Percentiles rank a stretch among this genome's conserved stretches.
phyloP scores from a whole-genome alignment of 176 grass and related monocot species.

The Eleusine coracana region DNA sequence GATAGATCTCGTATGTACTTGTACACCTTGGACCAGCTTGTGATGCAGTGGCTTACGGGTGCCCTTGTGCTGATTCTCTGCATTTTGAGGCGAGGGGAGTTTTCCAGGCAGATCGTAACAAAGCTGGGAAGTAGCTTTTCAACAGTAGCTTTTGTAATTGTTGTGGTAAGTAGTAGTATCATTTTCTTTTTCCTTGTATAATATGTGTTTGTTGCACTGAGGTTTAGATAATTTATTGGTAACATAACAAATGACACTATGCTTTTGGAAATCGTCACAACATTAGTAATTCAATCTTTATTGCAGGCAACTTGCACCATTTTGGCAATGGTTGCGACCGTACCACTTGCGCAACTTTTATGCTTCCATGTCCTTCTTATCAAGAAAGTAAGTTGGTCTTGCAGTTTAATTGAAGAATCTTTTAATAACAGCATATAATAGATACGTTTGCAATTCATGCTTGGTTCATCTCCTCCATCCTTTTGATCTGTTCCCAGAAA shows the following conservation, averaged over 20 bases:
- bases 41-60: slow-evolving; percentile 82
- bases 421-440: slow-evolving; percentile 15
- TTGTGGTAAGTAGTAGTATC: slow-evolving; percentile 70
- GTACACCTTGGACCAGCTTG: slow-evolving; percentile 90
- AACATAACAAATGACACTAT: not conserved
- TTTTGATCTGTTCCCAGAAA: not conserved
- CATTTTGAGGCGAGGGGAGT: slow-evolving; percentile 73
- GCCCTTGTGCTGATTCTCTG: slow-evolving; percentile 82
- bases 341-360: slow-evolving; percentile 90
- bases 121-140: slow-evolving; percentile 99
- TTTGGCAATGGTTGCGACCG: slow-evolving; percentile 86
- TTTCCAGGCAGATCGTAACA: slow-evolving; percentile 73
- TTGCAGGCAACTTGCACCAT: slow-evolving; percentile 87
- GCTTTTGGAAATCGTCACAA: not conserved
- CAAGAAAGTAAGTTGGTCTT: slow-evolving; percentile 74
- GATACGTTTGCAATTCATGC: not conserved
- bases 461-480: not conserved
- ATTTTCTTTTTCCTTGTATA: not conserved
- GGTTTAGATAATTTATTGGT: not conserved
- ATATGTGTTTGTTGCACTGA: slow-evolving; percentile 7
- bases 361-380: slow-evolving; percentile 98
- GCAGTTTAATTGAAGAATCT: not conserved
- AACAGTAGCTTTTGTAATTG: slow-evolving; percentile 81
- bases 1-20: slow-evolving; percentile 65
- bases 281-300: slow-evolving; percentile 22